Evolutionary conservation across 129 eudicot genomes (phyloP).

Genomic region (carrot (Daucus carota)): DNA sequence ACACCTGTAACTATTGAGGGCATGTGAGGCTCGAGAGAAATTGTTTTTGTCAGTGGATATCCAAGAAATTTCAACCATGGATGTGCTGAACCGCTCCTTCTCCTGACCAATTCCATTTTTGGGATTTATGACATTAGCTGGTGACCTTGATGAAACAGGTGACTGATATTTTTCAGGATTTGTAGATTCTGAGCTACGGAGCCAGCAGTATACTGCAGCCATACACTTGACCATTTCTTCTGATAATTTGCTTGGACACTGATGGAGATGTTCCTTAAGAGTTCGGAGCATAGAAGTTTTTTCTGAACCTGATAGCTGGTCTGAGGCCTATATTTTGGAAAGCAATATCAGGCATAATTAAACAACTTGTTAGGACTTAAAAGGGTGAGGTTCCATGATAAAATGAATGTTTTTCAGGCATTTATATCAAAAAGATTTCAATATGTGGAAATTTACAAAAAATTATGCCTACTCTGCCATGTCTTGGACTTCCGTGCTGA

Average conservation of each 20-base stretch:
- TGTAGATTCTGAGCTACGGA: constrained; percentile 41
- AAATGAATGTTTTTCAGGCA: neutral
- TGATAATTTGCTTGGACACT: constrained; percentile 78
- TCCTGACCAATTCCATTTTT: constrained; percentile 21
- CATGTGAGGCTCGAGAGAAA: constrained; percentile 69
- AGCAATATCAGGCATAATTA: neutral
- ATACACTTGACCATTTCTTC: constrained; percentile 87
- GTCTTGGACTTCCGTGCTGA: constrained; percentile 29
- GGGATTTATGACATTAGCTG: constrained; percentile 30
- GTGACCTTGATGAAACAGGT: constrained; percentile 33
- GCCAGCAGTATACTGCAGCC: constrained; percentile 93
- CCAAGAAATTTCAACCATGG: constrained; percentile 58
- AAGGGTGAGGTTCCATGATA: neutral
- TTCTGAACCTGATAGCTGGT: constrained; percentile 16
- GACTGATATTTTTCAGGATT: constrained; percentile 33
- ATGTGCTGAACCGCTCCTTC: constrained; percentile 27
- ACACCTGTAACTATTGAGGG: constrained; percentile 70
- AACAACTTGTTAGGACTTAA: neutral
- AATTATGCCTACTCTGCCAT: constrained; percentile 34
- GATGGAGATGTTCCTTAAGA: constrained; percentile 73
- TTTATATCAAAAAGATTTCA: neutral
- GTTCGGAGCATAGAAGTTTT: constrained; percentile 37
- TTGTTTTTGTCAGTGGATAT: constrained; percentile 61
- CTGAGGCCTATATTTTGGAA: constrained; percentile 21
- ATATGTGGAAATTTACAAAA: neutral